A percentile compares a stretch with the other conserved stretches of the same genome.
Conservation (phyloP, 371 early-diverging fungal species). For the Smittium mucronatum region DNA sequence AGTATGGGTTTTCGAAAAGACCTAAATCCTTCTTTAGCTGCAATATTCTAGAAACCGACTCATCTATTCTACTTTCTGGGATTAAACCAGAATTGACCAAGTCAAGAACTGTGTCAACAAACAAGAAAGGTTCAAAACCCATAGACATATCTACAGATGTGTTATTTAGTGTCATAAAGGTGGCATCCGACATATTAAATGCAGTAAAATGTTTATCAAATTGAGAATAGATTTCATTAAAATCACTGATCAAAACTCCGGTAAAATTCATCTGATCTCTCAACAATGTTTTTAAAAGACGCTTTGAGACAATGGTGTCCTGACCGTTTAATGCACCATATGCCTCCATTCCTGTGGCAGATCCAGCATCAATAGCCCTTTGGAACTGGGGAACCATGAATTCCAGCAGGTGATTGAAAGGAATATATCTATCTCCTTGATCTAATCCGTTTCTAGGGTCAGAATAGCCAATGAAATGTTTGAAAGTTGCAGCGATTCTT, state of each 20-base stretch:
- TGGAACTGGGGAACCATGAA: constrained; percentile 48
- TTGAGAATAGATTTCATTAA: constrained; percentile 39
- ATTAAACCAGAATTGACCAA: constrained; percentile 32
- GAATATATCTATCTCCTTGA: constrained; percentile 42
- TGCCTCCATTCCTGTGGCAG: constrained; percentile 45
- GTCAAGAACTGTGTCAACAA: constrained; percentile 28
- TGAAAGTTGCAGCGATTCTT: constrained; percentile 42
- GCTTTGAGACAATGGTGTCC: not conserved
- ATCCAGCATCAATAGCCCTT: constrained; percentile 47
- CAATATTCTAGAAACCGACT: constrained; percentile 37
- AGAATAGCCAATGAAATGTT: constrained; percentile 41
- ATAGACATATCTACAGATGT: constrained; percentile 54
- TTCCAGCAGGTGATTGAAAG: constrained; percentile 44
- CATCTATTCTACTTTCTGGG: constrained; percentile 33
- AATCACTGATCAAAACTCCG: not conserved
- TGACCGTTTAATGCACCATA: not conserved
- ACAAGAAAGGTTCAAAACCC: constrained; percentile 40
- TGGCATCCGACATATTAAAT: constrained; percentile 32
- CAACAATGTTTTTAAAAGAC: not conserved
- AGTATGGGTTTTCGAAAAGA: constrained; percentile 27
- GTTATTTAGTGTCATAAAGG: constrained; percentile 28
- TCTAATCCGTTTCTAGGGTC: constrained; percentile 42
- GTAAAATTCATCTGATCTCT: not conserved
- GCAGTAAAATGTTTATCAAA: constrained; percentile 39
- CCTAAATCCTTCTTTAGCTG: constrained; percentile 48